Evolutionary conservation across 108 stramenopile species (phyloP).

Genomic region (Cyclotella cryptica): DNA sequence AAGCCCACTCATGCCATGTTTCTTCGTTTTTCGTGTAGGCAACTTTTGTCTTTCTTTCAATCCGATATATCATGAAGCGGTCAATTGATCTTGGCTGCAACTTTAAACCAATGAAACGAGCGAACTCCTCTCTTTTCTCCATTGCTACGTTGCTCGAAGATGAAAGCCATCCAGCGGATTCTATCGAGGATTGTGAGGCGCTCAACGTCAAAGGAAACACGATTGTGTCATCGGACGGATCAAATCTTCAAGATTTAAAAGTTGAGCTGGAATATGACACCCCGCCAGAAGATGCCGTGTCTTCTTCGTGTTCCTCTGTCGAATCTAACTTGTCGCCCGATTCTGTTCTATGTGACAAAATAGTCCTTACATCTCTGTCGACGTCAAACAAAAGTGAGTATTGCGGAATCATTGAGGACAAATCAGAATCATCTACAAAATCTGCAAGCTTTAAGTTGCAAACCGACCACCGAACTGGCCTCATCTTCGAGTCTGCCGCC

Average conservation of each 20-base stretch:
- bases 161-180: neutral
- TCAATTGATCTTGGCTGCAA: neutral
- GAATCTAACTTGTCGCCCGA: neutral
- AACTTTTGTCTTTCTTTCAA: too few species aligned
- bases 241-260: too few species aligned
- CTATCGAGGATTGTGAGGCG: neutral
- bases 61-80: slow-evolving; percentile 8
- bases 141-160: slow-evolving; percentile 43
- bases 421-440: neutral
- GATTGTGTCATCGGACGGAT: too few species aligned
- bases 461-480: slow-evolving; percentile 38
- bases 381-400: too few species aligned
- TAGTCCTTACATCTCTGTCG: too few species aligned
- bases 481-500: slow-evolving; percentile 48
- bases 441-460: too few species aligned
- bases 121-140: slow-evolving; percentile 50
- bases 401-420: too few species aligned
- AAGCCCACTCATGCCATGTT: too few species aligned
- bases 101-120: slow-evolving; percentile 29
- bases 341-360: too few species aligned
- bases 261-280: neutral
- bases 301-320: slow-evolving; percentile 4
- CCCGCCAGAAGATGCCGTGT: neutral
- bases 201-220: neutral
- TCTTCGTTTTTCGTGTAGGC: too few species aligned